These are phyloP conservation scores for Tetrahymena elliotti DNA, from an alignment of 73 alveolate genomes.

Conservation along the genomic window DNA sequence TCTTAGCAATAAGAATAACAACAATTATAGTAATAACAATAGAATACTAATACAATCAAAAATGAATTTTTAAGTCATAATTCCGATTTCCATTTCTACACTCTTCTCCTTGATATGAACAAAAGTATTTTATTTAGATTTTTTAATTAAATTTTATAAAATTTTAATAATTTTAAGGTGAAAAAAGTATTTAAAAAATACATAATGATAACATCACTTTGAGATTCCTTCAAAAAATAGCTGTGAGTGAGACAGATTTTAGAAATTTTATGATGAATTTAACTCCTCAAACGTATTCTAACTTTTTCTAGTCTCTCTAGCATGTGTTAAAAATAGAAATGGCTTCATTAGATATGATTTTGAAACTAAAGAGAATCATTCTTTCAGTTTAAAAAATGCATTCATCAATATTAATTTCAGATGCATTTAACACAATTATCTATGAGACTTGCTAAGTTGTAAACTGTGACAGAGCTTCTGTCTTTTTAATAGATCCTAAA, in stretches of 20 bases:
- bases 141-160: not conserved
- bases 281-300: not conserved
- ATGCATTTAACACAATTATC: slow-evolving; percentile 26
- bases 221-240: not conserved
- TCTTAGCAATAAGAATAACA: not conserved
- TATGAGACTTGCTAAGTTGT: slow-evolving; percentile 19
- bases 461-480: slow-evolving; percentile 42
- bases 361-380: not conserved
- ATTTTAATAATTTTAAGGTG: not conserved
- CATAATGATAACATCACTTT: not conserved
- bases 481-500: slow-evolving; percentile 48
- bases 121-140: not conserved
- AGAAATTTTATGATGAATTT: not conserved
- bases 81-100: not conserved
- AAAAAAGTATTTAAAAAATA: not conserved
- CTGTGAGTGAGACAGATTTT: not conserved
- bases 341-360: not conserved
- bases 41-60: not conserved
- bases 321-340: not conserved
- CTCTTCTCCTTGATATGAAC: not conserved
- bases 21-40: too few species aligned
- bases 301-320: not conserved
- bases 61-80: not conserved
- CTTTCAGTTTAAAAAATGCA: not conserved
- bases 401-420: not conserved